These are phyloP conservation scores for Canna indica DNA, from an alignment of 176 grass and related monocot species.

Conservation along the genomic window DNA sequence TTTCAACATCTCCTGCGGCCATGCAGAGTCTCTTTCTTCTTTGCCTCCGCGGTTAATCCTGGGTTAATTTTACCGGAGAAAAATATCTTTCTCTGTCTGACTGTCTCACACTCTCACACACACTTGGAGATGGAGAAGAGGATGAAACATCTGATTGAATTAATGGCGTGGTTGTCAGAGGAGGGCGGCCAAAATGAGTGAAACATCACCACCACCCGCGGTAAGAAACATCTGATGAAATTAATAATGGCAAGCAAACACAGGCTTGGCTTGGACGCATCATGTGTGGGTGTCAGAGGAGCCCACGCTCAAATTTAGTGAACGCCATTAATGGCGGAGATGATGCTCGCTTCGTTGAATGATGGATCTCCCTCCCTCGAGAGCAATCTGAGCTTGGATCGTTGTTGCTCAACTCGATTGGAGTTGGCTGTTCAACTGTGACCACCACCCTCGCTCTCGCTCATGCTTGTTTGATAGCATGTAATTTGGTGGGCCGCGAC, in stretches of 20 bases:
- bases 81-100: not conserved
- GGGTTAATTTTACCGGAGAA: not conserved
- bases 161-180: not conserved
- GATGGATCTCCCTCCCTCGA: too few species aligned
- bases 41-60: not conserved
- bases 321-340: too few species aligned
- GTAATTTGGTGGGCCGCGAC: too few species aligned
- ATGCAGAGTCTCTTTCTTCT: too few species aligned
- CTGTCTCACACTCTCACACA: not conserved
- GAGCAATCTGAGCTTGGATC: too few species aligned
- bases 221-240: constrained; percentile 3
- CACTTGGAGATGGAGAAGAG: too few species aligned
- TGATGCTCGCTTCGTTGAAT: not conserved
- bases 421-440: too few species aligned
- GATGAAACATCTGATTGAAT: not conserved
- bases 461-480: too few species aligned
- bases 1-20: not conserved
- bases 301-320: not conserved
- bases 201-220: not conserved
- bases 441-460: too few species aligned
- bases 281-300: not conserved
- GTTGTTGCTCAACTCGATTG: too few species aligned
- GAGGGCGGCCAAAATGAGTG: not conserved
- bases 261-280: not conserved
- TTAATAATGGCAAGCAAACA: not conserved